Evolutionary conservation across 2,329 filamentous ascomycete species (phyloP), one percentile per base, ranked within the genome.

Genomic region (Ophiognomonia clavigignenti-juglandacearum): DNA sequence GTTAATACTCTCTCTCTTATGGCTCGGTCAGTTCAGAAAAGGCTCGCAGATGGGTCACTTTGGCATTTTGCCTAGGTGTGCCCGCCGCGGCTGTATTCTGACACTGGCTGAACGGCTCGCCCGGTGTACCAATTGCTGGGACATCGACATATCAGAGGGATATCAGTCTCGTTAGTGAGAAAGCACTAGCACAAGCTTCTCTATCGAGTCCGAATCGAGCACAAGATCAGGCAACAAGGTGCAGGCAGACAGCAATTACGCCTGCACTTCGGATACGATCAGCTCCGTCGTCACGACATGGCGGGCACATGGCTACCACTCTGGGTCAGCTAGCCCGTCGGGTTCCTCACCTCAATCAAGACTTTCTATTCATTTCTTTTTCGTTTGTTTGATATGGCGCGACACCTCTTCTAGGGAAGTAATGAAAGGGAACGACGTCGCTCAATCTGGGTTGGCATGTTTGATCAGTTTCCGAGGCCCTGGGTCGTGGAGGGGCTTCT

Each of bases 61-160:
- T 41, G 47, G 50, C 43, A 50, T 50, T 47, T 24, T 47, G 50
- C 47, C 47, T 26, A 32, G 20, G 32, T 44, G 47, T 35, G 43
- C 43, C 32, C 10, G 43, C 39, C 24, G 37, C 14, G 32, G 29
- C 19, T 26, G 29, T 34, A 45, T 36, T 40, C 44, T 45, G 40
- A 50, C 47, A 44, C 56, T 58, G 60, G 63, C 55, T 60, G 65
- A 69, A 69, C 64, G 66, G 66, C 65, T 66, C 57, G 59, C 56
- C 66, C 65, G 64, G 61, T 66, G 62, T 58, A 57, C 57, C 57
- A 57, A 53, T 39, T 36, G 35, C 41, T 54, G 50, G 56, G 39
- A 46, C 40, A 49, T 18, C 50, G 50, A 36, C 37, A 40, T 37
- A 27, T 43, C 40, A 56, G n/a, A n/a, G 56, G 54, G 56, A 56